phyloP scores from a whole-genome alignment of 768 basidiomycete genomes.

The Boletus huronensis region DNA sequence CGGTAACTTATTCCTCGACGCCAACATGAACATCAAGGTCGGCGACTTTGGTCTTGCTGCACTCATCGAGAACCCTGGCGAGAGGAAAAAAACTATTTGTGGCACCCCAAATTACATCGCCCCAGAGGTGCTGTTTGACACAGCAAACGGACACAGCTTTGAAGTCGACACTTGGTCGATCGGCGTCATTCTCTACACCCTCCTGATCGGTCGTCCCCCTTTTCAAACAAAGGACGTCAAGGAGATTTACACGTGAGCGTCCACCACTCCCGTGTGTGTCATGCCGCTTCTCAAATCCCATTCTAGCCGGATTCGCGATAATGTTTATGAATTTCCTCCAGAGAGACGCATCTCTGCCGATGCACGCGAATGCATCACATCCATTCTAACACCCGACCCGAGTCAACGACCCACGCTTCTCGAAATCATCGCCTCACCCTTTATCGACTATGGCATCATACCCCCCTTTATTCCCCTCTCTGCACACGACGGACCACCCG shows the following conservation, averaged over 20 bases:
- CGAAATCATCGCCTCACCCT: slow-evolving; percentile 79
- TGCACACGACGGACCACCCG: slow-evolving; percentile 71
- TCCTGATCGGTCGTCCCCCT: slow-evolving; percentile 91
- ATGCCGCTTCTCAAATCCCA: slow-evolving; percentile 4
- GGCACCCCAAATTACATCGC: slow-evolving; percentile 99
- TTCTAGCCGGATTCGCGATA: slow-evolving; percentile 83
- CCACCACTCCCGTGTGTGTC: neutral
- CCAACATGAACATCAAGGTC: slow-evolving; percentile 92
- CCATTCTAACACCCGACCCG: slow-evolving; percentile 85
- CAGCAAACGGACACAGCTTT: slow-evolving; percentile 93
- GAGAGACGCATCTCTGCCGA: slow-evolving; percentile 70
- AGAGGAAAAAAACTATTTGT: slow-evolving; percentile 98
- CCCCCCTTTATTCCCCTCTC: slow-evolving; percentile 78
- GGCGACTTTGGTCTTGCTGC: slow-evolving; percentile 98
- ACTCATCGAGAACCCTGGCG: slow-evolving; percentile 92
- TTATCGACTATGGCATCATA: slow-evolving; percentile 79
- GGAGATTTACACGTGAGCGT: slow-evolving; percentile 81
- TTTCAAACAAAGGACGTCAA: slow-evolving; percentile 99
- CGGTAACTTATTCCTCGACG: slow-evolving; percentile 90
- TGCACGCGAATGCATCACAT: slow-evolving; percentile 72
- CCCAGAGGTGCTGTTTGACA: slow-evolving; percentile 95
- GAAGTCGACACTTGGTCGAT: slow-evolving; percentile 99
- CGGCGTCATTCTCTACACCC: slow-evolving; percentile 94
- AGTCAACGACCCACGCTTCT: slow-evolving; percentile 77
- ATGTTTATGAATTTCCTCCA: slow-evolving; percentile 87